These are phyloP conservation scores for Barbarea vulgaris DNA, from an alignment of 345 rosid genomes.

Conservation along the genomic window DNA sequence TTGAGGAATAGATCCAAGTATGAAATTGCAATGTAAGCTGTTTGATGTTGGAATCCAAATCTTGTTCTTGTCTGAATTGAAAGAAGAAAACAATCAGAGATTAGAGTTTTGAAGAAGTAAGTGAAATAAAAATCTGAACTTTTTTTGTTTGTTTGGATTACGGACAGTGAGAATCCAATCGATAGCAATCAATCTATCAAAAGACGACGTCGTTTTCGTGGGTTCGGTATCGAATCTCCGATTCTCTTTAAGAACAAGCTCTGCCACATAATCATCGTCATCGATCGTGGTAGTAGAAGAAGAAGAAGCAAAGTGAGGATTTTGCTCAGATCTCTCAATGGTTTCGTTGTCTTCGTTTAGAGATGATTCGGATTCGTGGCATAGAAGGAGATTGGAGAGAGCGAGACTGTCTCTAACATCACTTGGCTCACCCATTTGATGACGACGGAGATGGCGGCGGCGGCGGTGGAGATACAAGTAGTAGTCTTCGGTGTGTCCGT, in stretches of 20 bases:
- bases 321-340: slow-evolving; percentile 30
- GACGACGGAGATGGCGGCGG: not conserved
- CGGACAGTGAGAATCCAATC: slow-evolving; percentile 79
- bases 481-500: slow-evolving; percentile 23
- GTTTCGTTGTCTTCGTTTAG: slow-evolving; percentile 31
- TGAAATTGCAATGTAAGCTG: slow-evolving; percentile 68
- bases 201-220: slow-evolving; percentile 29
- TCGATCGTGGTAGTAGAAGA: slow-evolving; percentile 23
- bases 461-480: slow-evolving; percentile 11
- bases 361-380: slow-evolving; percentile 56
- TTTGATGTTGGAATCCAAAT: slow-evolving; percentile 68
- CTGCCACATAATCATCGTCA: slow-evolving; percentile 52
- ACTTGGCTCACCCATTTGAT: slow-evolving; percentile 45
- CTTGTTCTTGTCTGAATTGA: slow-evolving; percentile 67
- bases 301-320: slow-evolving; percentile 14
- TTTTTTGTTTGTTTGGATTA: not conserved
- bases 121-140: not conserved
- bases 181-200: slow-evolving; percentile 65
- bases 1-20: slow-evolving; percentile 77
- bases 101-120: not conserved
- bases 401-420: slow-evolving; percentile 33
- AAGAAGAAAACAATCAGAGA: slow-evolving; percentile 5
- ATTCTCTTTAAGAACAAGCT: slow-evolving; percentile 46
- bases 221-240: slow-evolving; percentile 30
- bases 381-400: slow-evolving; percentile 56